A percentile compares a stretch with the other conserved stretches of the same genome.
These are phyloP conservation scores for Phlebopus sp. DNA, from an alignment of 1,284 basidiomycete species.

Conservation along the genomic window DNA sequence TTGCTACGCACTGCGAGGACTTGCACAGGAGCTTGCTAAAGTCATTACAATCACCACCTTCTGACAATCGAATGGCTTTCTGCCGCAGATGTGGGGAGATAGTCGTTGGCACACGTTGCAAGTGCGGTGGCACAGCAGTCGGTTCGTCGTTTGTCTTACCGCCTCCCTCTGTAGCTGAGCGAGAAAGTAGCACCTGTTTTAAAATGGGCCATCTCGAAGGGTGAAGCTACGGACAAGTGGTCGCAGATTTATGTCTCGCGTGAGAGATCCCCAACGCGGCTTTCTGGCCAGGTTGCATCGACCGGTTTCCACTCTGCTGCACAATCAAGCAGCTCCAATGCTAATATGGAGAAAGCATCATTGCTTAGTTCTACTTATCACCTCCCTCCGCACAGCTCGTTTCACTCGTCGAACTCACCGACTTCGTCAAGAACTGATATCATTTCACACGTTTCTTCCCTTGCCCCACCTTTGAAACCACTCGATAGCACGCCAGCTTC, in stretches of 20 bases:
- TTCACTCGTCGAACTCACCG: constrained; percentile 24
- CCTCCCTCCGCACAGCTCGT: constrained; percentile 48
- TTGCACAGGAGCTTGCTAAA: background rate
- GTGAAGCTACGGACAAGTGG: constrained; percentile 61
- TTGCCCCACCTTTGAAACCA: constrained; percentile 33
- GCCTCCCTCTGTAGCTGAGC: constrained; percentile 13
- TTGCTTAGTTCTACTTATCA: constrained; percentile 37
- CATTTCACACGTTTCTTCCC: constrained; percentile 56
- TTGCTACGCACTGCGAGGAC: background rate
- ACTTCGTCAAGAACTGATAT: constrained; percentile 44
- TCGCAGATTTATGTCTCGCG: constrained; percentile 68
- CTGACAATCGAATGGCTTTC: constrained; percentile 57
- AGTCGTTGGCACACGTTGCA: constrained; percentile 63
- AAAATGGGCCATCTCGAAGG: constrained; percentile 53
- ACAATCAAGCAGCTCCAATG: constrained; percentile 8
- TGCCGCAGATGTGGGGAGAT: constrained; percentile 81
- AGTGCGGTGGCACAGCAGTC: constrained; percentile 72
- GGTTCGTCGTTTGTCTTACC: constrained; percentile 46
- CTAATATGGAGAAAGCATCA: constrained; percentile 9
- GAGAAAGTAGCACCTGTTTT: constrained; percentile 57
- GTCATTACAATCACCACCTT: background rate
- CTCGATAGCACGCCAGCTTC: constrained; percentile 35
- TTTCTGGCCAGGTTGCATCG: constrained; percentile 19
- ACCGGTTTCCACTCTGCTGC: constrained; percentile 15
- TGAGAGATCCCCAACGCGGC: constrained; percentile 41